Evolutionary conservation across 2,329 filamentous ascomycete species (phyloP), one percentile per base, ranked within the genome.

Genomic region (Talaromyces sp.): DNA sequence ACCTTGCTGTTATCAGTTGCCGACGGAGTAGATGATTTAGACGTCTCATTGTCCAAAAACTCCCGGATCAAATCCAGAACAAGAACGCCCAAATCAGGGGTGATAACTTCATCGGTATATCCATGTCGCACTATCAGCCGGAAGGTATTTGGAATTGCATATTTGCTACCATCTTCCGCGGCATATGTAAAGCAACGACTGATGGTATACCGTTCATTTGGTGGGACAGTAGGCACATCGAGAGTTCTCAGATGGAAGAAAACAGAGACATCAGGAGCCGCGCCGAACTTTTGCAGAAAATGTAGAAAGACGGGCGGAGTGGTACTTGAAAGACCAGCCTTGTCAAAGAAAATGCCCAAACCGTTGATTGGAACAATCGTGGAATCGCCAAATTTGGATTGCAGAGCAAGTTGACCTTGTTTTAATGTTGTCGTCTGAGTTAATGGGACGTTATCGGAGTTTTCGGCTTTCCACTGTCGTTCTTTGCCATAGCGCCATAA

Each of bases 401-500:
- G 57, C 3, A 83, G 75, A n/a, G 75, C 71, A 9, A 81, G 66
- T 16, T 65, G 54, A 19, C 63, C 65, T 35, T 69, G 58, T 39
- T 64, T 66, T 62, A 70, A 60, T 16, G 68, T 24, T 16, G 68
- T 66, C 41, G 72, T 68, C 3, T 72, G 60, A 81, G 78, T 67
- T 81, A 79, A 41, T 80, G 78, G 5, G 78, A 82, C 4, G 82
- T 81, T 50, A 82, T 92, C 88, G 64, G 83, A 81, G 0, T 83
- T 82, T 77, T 93, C 90, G 2, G 90, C 87, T 7, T 77, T 78
- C 90, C 90, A 93, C 73, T 93, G 90, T 66, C 87, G 84, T 72
- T 92, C 89, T 74, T 93, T 93, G 16, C 90, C 90, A 70, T 87
- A 93, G 37, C 90, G 85, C 90, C 90, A 93, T 11, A 93, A 82